Conservation (phyloP, 2,329 filamentous ascomycete species). For the Verticillium nonalfalfae region DNA sequence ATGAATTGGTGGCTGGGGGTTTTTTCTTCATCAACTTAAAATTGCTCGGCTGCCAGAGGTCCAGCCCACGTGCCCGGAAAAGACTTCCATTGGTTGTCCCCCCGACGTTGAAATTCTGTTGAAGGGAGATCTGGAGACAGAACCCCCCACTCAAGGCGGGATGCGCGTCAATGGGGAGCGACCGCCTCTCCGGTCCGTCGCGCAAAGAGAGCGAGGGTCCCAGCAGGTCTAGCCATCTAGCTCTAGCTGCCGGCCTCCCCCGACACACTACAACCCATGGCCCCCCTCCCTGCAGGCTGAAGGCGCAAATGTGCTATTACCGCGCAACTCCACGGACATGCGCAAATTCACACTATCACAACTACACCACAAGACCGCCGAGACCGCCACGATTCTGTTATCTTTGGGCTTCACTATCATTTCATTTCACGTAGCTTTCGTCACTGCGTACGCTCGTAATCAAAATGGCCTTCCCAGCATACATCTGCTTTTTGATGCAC, state of each 20-base stretch:
- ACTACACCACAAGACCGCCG: too few species aligned
- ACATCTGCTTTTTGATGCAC: constrained; percentile 8
- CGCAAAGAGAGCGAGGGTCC: neutral
- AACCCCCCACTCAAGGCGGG: neutral
- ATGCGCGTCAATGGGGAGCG: neutral
- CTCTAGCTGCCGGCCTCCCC: neutral
- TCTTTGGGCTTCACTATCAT: neutral
- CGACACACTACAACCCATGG: neutral
- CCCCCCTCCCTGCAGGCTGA: neutral
- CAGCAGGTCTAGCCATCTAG: neutral
- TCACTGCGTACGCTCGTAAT: constrained; percentile 5
- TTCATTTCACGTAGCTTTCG: constrained; percentile 3
- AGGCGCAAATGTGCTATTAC: neutral
- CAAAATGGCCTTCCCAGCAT: constrained; percentile 4
- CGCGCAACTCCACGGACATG: neutral
- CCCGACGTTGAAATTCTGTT: neutral
- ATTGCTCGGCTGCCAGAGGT: neutral
- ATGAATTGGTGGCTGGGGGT: neutral
- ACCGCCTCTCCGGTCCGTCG: neutral
- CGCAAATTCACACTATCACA: neutral
- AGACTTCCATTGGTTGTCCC: neutral
- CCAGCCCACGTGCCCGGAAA: neutral
- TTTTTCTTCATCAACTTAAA: neutral
- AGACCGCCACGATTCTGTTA: neutral
- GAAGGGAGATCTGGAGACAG: neutral